phyloP scores from a whole-genome alignment of 495 filamentous ascomycete species.

The Hypoxylon fragiforme region DNA sequence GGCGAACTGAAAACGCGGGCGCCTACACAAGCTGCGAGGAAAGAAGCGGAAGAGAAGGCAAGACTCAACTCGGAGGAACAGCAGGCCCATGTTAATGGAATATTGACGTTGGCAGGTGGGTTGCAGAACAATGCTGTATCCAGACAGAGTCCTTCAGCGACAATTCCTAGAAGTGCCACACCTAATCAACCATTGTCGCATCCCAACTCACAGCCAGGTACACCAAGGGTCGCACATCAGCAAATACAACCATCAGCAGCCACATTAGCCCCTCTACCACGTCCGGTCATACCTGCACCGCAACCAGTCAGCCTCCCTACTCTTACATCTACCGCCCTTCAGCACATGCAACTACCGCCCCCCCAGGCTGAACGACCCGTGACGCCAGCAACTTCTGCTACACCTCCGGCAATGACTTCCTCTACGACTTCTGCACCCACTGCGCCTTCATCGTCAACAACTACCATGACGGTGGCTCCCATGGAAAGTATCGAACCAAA shows the following conservation, averaged over 20 bases:
- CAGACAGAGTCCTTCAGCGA: conserved; percentile 24
- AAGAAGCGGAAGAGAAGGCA: conserved; percentile 74
- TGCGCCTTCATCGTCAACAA: background rate
- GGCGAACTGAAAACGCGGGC: conserved; percentile 93
- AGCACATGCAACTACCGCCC: conserved; percentile 23
- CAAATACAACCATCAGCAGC: conserved; percentile 6
- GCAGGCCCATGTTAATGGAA: conserved; percentile 70
- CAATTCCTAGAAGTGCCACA: conserved; percentile 22
- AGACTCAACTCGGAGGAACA: conserved; percentile 70
- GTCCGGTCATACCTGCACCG: conserved; percentile 37
- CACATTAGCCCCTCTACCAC: conserved; percentile 15
- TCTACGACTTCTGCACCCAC: background rate
- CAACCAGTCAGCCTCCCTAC: conserved; percentile 39
- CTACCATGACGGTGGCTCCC: background rate
- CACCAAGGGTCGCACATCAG: conserved; percentile 21
- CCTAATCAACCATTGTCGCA: conserved; percentile 26
- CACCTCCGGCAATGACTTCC: conserved; percentile 6
- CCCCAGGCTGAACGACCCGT: conserved; percentile 11
- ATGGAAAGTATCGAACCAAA: conserved; percentile 15
- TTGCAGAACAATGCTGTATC: conserved; percentile 42
- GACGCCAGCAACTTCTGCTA: conserved; percentile 7
- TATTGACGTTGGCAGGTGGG: conserved; percentile 55
- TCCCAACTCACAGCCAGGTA: conserved; percentile 25
- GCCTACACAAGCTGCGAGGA: conserved; percentile 76
- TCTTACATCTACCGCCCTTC: conserved; percentile 30